Evolutionary conservation across 2,329 filamentous ascomycete genomes (phyloP), one percentile per base, ranked within the genome.

Genomic region (Xylaria sp.): DNA sequence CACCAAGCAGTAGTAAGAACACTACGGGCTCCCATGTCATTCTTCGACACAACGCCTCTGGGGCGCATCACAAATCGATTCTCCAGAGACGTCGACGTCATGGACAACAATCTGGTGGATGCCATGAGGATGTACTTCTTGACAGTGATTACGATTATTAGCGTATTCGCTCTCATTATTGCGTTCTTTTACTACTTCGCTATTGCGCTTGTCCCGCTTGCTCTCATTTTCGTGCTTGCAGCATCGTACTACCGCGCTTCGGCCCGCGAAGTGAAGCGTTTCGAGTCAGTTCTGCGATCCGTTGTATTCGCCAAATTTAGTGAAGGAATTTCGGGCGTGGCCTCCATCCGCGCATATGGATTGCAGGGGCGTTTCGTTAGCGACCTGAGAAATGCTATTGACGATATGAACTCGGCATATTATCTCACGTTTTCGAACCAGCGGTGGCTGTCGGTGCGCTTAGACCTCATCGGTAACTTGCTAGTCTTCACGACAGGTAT

Each of bases 51-150:
- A 0, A 98, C 96, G 0, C 96, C 96, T 0, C 86, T 98, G 0
- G 96, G 96, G 23, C 91, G 95, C 44, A 97, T 98, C 79, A 97
- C 94, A 26, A 98, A 98, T 79, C 92, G 96, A 17, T 98, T 98
- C 81, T 97, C 93, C 38, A 92, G 95, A 74, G 96, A 99, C 76
- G 92, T 98, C 48, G 93, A 97, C 76, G 93, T 96, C 65, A 97
- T 98, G 93, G 96, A 98, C 81, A 97, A 97, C 79, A 93, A 90
- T 66, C 82, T 97, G 51, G 92, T 92, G 0, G 95, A 97, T 75
- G 91, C 93, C 3, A 93, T 97, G 81, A 89, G 95, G 72, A 97
- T 97, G 90, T 97, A 95, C 83, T 91, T 94, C 75, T 83, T 97
- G 74, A 97, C 93, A 1, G 81, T 97, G 74, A 90, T 88, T 46